phyloP scores from a whole-genome alignment of 2,329 filamentous ascomycete species.

The Aureobasidium zeae region DNA sequence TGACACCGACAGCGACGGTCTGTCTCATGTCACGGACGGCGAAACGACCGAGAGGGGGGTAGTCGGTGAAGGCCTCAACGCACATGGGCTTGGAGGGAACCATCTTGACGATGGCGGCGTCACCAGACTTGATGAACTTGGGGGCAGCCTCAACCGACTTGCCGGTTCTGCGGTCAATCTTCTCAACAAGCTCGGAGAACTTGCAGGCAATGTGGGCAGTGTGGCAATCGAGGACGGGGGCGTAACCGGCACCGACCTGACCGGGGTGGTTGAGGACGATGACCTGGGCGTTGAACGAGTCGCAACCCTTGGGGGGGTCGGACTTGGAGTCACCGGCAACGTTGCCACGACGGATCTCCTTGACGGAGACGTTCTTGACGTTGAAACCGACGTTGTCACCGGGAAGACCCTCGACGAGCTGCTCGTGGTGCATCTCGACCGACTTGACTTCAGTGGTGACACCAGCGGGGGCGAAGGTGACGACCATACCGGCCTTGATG shows the following conservation, averaged over 20 bases:
- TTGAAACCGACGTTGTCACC: slow-evolving; percentile 99
- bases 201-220: slow-evolving; percentile 99
- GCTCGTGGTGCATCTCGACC: slow-evolving; percentile 99
- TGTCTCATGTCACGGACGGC: slow-evolving; percentile 56
- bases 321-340: slow-evolving; percentile 99
- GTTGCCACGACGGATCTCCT: slow-evolving; percentile 99
- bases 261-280: slow-evolving; percentile 99
- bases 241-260: slow-evolving; percentile 98
- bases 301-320: slow-evolving; percentile 81
- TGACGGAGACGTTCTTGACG: slow-evolving; percentile 99
- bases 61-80: slow-evolving; percentile 99
- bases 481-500: slow-evolving; percentile 84
- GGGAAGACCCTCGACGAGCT: slow-evolving; percentile 87
- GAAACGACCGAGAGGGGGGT: slow-evolving; percentile 99
- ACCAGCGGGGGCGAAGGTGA: slow-evolving; percentile 96
- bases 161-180: slow-evolving; percentile 99
- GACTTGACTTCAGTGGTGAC: slow-evolving; percentile 99
- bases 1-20: slow-evolving; percentile 65
- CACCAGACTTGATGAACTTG: slow-evolving; percentile 99
- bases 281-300: slow-evolving; percentile 99
- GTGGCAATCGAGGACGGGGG: slow-evolving; percentile 98
- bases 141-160: slow-evolving; percentile 85
- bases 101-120: slow-evolving; percentile 99
- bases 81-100: slow-evolving; percentile 99
- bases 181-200: slow-evolving; percentile 98